Evolutionary conservation across 176 grass and related monocot species (phyloP).

Genomic region (Oryza nivara): DNA sequence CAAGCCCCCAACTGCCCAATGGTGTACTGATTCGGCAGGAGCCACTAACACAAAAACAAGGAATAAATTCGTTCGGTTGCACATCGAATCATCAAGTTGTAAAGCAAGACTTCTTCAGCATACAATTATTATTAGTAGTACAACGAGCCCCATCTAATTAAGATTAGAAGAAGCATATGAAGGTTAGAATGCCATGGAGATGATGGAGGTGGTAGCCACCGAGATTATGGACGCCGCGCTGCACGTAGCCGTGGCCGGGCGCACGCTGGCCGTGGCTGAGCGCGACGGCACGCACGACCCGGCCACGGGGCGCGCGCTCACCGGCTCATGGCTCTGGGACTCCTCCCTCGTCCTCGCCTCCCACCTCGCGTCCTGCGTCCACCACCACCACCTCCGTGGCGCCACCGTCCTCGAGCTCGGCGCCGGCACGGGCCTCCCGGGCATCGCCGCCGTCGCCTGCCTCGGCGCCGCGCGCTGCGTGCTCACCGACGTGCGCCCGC

Average conservation of each 20-base stretch:
- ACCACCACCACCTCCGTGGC: slow-evolving; percentile 13
- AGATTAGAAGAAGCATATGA: too few relatives aligned
- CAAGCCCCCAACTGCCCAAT: too few relatives aligned
- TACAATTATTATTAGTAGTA: too few relatives aligned
- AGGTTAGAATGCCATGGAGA: too few relatives aligned
- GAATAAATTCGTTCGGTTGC: not conserved
- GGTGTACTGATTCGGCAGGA: too few relatives aligned
- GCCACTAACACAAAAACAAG: not conserved
- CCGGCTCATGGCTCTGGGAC: slow-evolving; percentile 82
- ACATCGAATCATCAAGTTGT: not conserved
- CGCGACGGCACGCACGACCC: slow-evolving; percentile 52
- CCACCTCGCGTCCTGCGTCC: slow-evolving; percentile 35
- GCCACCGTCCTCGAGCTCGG: slow-evolving; percentile 73
- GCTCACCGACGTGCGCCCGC: slow-evolving; percentile 55
- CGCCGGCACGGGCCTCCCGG: slow-evolving; percentile 65
- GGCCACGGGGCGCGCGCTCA: slow-evolving; percentile 57
- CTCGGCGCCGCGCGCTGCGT: slow-evolving; percentile 56
- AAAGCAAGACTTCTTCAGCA: too few relatives aligned
- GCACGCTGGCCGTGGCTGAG: slow-evolving; percentile 51
- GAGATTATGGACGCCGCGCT: slow-evolving; percentile 28
- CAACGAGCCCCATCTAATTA: too few relatives aligned
- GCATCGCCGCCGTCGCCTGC: slow-evolving; percentile 54
- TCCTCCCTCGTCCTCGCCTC: slow-evolving; percentile 53
- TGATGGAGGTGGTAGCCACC: not conserved
- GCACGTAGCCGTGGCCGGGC: slow-evolving; percentile 42